Percentiles rank a stretch among this genome's conserved stretches.
These are phyloP conservation scores for Meredithiella fracta DNA, from an alignment of 2,329 filamentous ascomycete genomes.

Conservation along the genomic window DNA sequence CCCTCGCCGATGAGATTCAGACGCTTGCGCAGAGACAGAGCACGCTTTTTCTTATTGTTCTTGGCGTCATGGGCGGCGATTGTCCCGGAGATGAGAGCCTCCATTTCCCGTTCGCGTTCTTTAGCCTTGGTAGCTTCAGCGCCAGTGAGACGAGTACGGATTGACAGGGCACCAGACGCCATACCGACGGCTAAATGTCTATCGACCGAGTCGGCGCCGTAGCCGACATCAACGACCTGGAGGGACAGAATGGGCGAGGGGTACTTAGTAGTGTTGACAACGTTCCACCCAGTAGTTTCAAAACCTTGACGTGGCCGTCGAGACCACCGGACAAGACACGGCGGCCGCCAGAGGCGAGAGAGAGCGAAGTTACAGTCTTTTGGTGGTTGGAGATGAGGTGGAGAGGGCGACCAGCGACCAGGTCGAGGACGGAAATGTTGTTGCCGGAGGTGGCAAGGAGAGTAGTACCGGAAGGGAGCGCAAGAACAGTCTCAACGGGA, in stretches of 20 bases:
- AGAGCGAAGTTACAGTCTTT: conserved; percentile 85
- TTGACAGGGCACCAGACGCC: conserved; percentile 78
- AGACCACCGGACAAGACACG: conserved; percentile 76
- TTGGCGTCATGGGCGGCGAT: conserved; percentile 63
- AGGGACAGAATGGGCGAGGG: conserved; percentile 78
- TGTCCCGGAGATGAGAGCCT: conserved; percentile 59
- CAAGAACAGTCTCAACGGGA: conserved; percentile 73
- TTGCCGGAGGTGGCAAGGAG: conserved; percentile 73
- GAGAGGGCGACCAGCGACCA: conserved; percentile 77
- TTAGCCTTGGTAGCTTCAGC: conserved; percentile 60
- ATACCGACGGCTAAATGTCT: conserved; percentile 90
- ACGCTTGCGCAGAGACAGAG: conserved; percentile 28
- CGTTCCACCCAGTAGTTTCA: conserved; percentile 92
- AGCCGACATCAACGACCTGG: conserved; percentile 42
- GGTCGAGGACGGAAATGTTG: conserved; percentile 76
- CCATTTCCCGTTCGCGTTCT: conserved; percentile 71
- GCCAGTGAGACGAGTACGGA: conserved; percentile 76
- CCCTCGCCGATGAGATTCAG: conserved; percentile 73
- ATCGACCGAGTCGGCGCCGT: conserved; percentile 44
- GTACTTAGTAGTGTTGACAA: conserved; percentile 90
- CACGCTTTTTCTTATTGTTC: conserved; percentile 51
- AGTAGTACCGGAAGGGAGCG: conserved; percentile 72
- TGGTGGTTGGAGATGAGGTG: conserved; percentile 86
- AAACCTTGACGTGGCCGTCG: conserved; percentile 93
- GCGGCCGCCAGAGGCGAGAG: conserved; percentile 62